A percentile compares a stretch with the other conserved stretches of the same genome.
phyloP scores from a whole-genome alignment of 2,329 filamentous ascomycete genomes.

The Cercospora zeae-maydis region DNA sequence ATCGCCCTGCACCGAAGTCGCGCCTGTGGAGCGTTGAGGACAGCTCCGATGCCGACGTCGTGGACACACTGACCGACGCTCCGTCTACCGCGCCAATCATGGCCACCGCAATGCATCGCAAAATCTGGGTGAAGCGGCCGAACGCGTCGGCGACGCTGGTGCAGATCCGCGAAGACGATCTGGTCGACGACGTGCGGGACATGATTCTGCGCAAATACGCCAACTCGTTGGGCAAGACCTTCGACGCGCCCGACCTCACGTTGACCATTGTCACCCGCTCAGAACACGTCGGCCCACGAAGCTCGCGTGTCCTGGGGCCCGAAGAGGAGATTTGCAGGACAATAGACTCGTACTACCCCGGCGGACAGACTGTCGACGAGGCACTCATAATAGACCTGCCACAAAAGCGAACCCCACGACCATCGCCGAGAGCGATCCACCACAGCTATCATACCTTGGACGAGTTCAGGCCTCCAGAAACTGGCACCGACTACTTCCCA shows the following conservation, averaged over 20 bases:
- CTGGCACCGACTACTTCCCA: constrained; percentile 78
- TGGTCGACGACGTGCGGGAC: constrained; percentile 93
- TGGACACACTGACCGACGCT: constrained; percentile 52
- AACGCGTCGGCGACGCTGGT: constrained; percentile 83
- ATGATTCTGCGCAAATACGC: constrained; percentile 89
- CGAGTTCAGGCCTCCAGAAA: constrained; percentile 63
- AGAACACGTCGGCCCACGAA: constrained; percentile 28
- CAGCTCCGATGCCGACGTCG: constrained; percentile 43
- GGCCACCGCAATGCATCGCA: constrained; percentile 55
- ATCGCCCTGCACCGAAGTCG: constrained; percentile 33
- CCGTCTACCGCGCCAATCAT: constrained; percentile 18
- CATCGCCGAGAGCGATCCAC: constrained; percentile 62
- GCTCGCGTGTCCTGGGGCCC: constrained; percentile 70
- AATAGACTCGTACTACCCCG: constrained; percentile 78
- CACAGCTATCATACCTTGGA: constrained; percentile 58
- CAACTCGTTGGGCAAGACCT: constrained; percentile 83
- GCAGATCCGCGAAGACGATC: constrained; percentile 76
- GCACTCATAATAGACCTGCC: constrained; percentile 89
- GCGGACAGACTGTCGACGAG: constrained; percentile 82
- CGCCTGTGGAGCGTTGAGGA: constrained; percentile 41
- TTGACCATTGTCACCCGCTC: constrained; percentile 70
- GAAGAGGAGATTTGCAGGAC: constrained; percentile 79
- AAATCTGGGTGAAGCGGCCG: constrained; percentile 92
- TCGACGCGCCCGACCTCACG: constrained; percentile 85
- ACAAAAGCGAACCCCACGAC: constrained; percentile 68